phyloP scores from a whole-genome alignment of 768 basidiomycete genomes.

The Melanogaster broomeanus region DNA sequence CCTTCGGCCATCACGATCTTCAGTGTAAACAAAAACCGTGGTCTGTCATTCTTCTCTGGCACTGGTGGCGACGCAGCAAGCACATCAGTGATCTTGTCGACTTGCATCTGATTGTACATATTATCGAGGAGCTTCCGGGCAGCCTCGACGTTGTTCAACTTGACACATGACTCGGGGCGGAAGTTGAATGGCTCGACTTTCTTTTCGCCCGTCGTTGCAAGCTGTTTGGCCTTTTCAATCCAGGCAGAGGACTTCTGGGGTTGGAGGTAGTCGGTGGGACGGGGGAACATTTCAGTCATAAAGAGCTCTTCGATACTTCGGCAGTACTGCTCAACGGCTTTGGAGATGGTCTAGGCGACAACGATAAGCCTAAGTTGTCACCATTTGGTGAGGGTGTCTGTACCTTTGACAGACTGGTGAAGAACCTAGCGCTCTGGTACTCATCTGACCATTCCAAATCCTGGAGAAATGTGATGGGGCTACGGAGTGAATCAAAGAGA shows the following conservation, averaged over 20 bases:
- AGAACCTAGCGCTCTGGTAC: conserved; percentile 86
- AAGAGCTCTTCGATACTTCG: conserved; percentile 85
- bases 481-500: conserved; percentile 90
- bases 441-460: conserved; percentile 92
- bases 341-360: conserved; percentile 74
- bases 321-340: conserved; percentile 91
- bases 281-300: conserved; percentile 93
- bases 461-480: conserved; percentile 85
- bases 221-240: conserved; percentile 82
- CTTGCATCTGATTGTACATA: conserved; percentile 90
- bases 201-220: conserved; percentile 79
- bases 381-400: neutral
- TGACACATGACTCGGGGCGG: conserved; percentile 90
- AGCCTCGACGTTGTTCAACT: conserved; percentile 95
- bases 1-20: conserved; percentile 93
- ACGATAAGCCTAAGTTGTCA: neutral
- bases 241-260: conserved; percentile 87
- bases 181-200: conserved; percentile 96
- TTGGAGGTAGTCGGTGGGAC: conserved; percentile 73
- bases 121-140: conserved; percentile 89
- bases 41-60: conserved; percentile 66
- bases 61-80: conserved; percentile 64
- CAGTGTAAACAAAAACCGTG: conserved; percentile 85
- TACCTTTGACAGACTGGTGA: conserved; percentile 87
- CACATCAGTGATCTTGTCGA: conserved; percentile 77